phyloP scores from a whole-genome alignment of 1,284 basidiomycete species.

The Waitea zeae region DNA sequence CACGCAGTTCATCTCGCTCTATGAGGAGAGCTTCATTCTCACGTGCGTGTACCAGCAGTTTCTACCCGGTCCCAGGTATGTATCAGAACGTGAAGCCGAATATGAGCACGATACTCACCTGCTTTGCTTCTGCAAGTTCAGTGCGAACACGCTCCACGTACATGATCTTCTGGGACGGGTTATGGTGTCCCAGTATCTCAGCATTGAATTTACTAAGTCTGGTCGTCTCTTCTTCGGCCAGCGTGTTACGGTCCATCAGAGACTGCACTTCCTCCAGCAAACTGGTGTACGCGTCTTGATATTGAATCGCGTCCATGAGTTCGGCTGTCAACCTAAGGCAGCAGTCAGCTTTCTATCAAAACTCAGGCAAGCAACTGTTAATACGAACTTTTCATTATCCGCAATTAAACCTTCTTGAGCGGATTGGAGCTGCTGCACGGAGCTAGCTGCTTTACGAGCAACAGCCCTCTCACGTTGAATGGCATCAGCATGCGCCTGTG shows the following conservation, averaged over 20 bases:
- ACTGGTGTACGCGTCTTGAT: conserved; percentile 46
- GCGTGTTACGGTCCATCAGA: conserved; percentile 45
- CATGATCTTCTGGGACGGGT: conserved; percentile 56
- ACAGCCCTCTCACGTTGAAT: neutral
- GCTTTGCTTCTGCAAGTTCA: conserved; percentile 54
- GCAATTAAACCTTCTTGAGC: conserved; percentile 42
- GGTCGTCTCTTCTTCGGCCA: conserved; percentile 56
- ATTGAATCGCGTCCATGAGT: conserved; percentile 37
- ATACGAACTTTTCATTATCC: conserved; percentile 44
- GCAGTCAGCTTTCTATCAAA: conserved; percentile 4
- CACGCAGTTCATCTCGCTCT: conserved; percentile 32
- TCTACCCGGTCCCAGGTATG: conserved; percentile 19
- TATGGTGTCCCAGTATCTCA: conserved; percentile 55
- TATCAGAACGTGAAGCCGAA: neutral
- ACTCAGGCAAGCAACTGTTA: conserved; percentile 2
- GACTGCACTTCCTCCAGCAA: conserved; percentile 43
- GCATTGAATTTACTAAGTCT: conserved; percentile 58
- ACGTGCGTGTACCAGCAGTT: conserved; percentile 31
- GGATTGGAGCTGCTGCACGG: conserved; percentile 27
- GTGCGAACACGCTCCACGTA: conserved; percentile 57
- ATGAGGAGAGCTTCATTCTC: conserved; percentile 32
- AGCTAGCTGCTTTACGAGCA: neutral
- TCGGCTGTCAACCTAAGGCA: conserved; percentile 32
- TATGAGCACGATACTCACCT: conserved; percentile 24
- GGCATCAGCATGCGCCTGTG: neutral